Evolutionary conservation across 768 basidiomycete species (phyloP), one percentile per base, ranked within the genome.

Genomic region (Rubroboletus satanas): DNA sequence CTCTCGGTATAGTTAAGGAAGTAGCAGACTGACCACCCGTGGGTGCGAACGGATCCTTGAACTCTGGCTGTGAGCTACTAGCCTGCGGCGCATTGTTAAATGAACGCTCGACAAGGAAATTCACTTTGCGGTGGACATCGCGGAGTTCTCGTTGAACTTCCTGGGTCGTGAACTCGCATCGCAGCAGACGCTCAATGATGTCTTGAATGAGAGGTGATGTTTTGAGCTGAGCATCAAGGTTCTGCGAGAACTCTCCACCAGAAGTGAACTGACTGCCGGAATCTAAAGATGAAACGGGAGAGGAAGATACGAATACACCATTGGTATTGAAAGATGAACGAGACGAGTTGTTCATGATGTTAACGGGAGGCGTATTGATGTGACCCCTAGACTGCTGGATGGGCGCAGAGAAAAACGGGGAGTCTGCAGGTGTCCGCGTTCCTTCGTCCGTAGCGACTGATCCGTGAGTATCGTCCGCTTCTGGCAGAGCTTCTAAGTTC

Each of bases 21-120:
- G 74, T 57, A 39, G 72, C 56, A 42, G 73, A 65, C 57, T 74
- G 71, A 3, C 60, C 54, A 26, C 69, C 57, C 8, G 67, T 45
- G 7, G 81, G 66, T 32, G 88, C 83, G 63, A 92, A 92, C 0
- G 90, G 90, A 64, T 91, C 84, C 66, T 87, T 87, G 76, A 91
- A 92, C 61, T 90, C 89, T n/a, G 87, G 86, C 54, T 83, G 79
- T 29, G 58, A 61, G 53, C 23, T 64, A 62, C 45, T 50, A n/a
- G 47, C 61, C 62, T 52, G 64, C 28, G 54, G 50, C n/a, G 43
- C 36, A 39, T 43, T 66, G 46, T 56, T 63, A 50, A 88, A 66
- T 11, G 83, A 79, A 28, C 85, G 82, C 56, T 92, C 89, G 29
- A 93, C 74, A 51, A 93, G 77, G 15, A 90, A 62, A 64, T 86